A percentile compares a stretch with the other conserved stretches of the same genome.
phyloP scores from a whole-genome alignment of 2,329 filamentous ascomycete genomes.

The Chaetomiaceae sp. region DNA sequence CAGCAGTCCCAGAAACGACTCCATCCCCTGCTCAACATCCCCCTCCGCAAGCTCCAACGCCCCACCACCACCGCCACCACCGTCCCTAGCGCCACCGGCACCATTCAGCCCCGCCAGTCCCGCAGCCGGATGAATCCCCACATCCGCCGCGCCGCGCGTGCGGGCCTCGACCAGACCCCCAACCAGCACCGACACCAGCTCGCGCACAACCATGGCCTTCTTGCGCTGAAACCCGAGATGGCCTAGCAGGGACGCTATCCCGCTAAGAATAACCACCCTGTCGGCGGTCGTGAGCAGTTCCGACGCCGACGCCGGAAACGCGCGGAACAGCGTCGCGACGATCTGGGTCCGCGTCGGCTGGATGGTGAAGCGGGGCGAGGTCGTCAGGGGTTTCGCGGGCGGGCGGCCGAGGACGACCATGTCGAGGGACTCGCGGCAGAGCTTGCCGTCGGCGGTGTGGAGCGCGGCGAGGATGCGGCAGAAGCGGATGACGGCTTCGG shows the following conservation, averaged over 20 bases:
- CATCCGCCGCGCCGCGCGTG: conserved; percentile 89
- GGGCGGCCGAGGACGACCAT: conserved; percentile 59
- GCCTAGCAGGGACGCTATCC: conserved; percentile 80
- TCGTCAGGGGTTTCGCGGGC: conserved; percentile 43
- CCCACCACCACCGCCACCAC: conserved; percentile 13
- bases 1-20: conserved; percentile 54
- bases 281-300: conserved; percentile 68
- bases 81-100: conserved; percentile 29
- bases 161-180: conserved; percentile 83
- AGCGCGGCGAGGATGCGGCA: conserved; percentile 63
- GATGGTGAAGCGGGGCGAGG: conserved; percentile 51
- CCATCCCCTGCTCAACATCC: conserved; percentile 61
- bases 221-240: conserved; percentile 76
- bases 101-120: conserved; percentile 69
- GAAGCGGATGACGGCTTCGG: conserved; percentile 68
- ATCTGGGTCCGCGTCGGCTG: conserved; percentile 57
- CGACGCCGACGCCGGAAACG: conserved; percentile 60
- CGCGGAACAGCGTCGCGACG: conserved; percentile 58
- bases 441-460: conserved; percentile 57
- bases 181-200: conserved; percentile 76
- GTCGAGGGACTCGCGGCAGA: conserved; percentile 55
- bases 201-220: conserved; percentile 82
- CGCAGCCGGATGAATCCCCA: conserved; percentile 89
- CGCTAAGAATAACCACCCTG: conserved; percentile 71
- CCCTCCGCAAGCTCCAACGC: conserved; percentile 55